Percentiles rank a stretch among this genome's conserved stretches.
Evolutionary conservation across 257 asterid species (phyloP).

Genomic region (Primulina eburnea): DNA sequence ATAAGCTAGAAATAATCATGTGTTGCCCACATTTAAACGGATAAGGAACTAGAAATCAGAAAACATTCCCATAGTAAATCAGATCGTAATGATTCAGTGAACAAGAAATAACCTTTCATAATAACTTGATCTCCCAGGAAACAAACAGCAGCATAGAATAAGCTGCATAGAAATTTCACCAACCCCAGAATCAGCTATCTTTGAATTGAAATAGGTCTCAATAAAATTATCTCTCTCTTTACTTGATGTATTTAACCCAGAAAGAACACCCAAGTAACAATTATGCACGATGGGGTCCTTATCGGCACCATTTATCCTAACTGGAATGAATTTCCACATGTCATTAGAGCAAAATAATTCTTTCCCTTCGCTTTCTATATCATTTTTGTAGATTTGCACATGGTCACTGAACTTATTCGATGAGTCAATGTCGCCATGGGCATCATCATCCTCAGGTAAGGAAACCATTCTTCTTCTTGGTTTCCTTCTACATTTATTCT

Average conservation of each 20-base stretch:
- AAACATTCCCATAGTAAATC: not conserved
- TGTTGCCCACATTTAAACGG: not conserved
- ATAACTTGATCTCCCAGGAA: slow-evolving; percentile 37
- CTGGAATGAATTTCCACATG: slow-evolving; percentile 24
- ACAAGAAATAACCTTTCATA: slow-evolving; percentile 46
- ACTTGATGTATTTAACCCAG: slow-evolving; percentile 27
- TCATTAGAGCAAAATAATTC: slow-evolving; percentile 23
- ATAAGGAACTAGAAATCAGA: not conserved
- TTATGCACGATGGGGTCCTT: not conserved
- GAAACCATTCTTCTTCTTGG: slow-evolving; percentile 60
- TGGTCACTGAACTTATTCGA: slow-evolving; percentile 38
- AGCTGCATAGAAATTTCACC: slow-evolving; percentile 35
- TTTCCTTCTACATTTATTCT: slow-evolving; percentile 43
- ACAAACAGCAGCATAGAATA: slow-evolving; percentile 41
- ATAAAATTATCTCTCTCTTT: slow-evolving; percentile 25
- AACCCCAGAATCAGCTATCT: slow-evolving; percentile 40
- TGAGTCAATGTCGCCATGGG: slow-evolving; percentile 32
- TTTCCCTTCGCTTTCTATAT: slow-evolving; percentile 26
- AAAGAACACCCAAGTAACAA: slow-evolving; percentile 20
- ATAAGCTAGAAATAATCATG: too few relatives aligned
- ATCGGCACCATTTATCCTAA: slow-evolving; percentile 16
- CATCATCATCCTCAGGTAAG: slow-evolving; percentile 56
- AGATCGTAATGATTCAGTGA: slow-evolving; percentile 3
- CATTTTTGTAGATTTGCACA: slow-evolving; percentile 33
- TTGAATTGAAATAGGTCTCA: slow-evolving; percentile 36